Conservation (phyloP, 2,329 filamentous ascomycete species). For the Trichoderma simmonsii region DNA sequence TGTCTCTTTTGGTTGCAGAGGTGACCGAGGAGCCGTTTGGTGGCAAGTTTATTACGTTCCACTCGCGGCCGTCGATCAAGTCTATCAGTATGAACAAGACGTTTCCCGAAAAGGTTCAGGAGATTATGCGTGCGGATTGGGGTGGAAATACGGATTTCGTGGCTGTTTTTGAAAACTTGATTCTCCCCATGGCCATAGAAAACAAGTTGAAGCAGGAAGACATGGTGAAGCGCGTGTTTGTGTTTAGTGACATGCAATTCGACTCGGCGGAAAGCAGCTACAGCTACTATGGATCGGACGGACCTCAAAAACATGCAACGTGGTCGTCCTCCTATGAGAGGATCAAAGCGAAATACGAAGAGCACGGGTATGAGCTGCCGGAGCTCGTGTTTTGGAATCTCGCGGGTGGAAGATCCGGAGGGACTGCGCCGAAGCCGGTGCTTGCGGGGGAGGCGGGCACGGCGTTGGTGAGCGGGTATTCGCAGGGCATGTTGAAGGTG, state of each 20-base stretch:
- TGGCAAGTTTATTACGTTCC: conserved; percentile 56
- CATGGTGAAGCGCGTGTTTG: conserved; percentile 60
- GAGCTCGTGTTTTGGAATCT: conserved; percentile 61
- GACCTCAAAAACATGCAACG: background rate
- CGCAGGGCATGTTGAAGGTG: conserved; percentile 55
- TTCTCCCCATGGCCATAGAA: conserved; percentile 51
- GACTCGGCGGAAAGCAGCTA: conserved; percentile 32
- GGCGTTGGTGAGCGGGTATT: conserved; percentile 53
- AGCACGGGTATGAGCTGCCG: conserved; percentile 55
- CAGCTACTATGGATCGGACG: rapidly evolving
- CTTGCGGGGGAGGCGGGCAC: conserved; percentile 43
- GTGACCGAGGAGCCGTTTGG: conserved; percentile 51
- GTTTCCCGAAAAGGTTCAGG: conserved; percentile 41
- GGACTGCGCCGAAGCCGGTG: conserved; percentile 47
- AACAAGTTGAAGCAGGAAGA: conserved; percentile 51
- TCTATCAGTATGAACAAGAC: conserved; percentile 36
- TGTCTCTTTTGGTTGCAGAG: conserved; percentile 55
- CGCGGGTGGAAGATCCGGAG: conserved; percentile 37
- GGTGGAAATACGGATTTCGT: conserved; percentile 50
- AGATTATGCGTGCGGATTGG: conserved; percentile 36
- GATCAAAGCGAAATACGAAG: conserved; percentile 43
- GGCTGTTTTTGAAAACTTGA: conserved; percentile 51
- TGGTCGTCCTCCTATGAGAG: conserved; percentile 50
- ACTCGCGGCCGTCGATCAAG: conserved; percentile 38
- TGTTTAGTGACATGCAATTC: conserved; percentile 63